Base-by-base conservation (phyloP, 2,329 filamentous ascomycete genomes). In the Rugonectria rugulosa region DNA sequence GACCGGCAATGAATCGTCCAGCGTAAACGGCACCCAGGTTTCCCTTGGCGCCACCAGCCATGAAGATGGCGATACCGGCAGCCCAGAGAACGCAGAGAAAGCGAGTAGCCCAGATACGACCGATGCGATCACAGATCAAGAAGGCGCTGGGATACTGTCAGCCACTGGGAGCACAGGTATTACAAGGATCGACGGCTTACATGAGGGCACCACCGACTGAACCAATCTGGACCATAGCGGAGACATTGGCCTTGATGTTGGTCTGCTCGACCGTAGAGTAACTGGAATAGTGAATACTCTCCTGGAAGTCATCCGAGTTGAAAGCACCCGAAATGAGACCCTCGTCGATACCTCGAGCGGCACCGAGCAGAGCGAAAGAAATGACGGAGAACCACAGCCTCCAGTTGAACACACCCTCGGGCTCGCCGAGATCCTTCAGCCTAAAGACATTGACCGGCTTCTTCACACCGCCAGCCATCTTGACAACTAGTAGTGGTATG, bases 151-250 rank as follows among this genome's bases (percentile, higher is more conserved):
- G 15, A 4, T 11, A 10, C 10, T 19, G 34, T 56, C 14, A 59
- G 46, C 24, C 12, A 34, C 29, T 19, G 14, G n/a, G 1, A n/a
- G 29, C 5, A 32, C 29, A 32, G 7, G 7, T 29, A 29, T 29
- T 14, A 5, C 24, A 50, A 31, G 17, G 26, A 23, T 15, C 10
- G 15, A n/a, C 26, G 38, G 54, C 73, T 69, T 68, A 79, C 77
- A 81, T 80, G 26, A 91, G 77, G 24, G 89, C 88, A 37, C 90
- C 90, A 4, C 79, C 86, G 24, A 93, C 88, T 20, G 85, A 89
- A 20, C 90, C 90, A 65, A 92, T 85, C 73, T 92, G 90, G 0
- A 93, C 90, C 90, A 93, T 93, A 42, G 88, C 84, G 2, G 89
- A 88, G 51, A 93, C 88, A 71, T 93, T 93, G 63, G 83, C 86